Conservation (phyloP, 129 eudicot genomes). For the Flaveria sonorensis region DNA sequence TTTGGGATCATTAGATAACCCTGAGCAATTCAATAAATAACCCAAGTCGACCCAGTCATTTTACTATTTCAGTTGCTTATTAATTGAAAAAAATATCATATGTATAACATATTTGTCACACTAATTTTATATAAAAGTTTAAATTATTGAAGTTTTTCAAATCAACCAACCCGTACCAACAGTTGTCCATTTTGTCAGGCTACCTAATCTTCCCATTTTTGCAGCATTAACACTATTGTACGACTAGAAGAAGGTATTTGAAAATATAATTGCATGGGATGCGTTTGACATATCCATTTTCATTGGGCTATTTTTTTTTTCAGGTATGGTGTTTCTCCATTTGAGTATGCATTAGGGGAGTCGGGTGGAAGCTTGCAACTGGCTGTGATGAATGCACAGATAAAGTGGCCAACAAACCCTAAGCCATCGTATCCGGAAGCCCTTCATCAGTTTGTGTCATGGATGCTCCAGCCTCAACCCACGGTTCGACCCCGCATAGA, state of each 20-base stretch:
- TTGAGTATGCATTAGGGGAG: slow-evolving; percentile 89
- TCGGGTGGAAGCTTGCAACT: slow-evolving; percentile 93
- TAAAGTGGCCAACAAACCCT: slow-evolving; percentile 84
- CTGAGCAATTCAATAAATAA: too few species aligned
- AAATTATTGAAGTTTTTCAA: too few species aligned
- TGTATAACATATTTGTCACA: too few species aligned
- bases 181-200: neutral
- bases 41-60: too few species aligned
- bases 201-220: neutral
- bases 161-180: neutral
- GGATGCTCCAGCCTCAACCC: slow-evolving; percentile 97
- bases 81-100: too few species aligned
- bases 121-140: too few species aligned
- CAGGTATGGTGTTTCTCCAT: slow-evolving; percentile 97
- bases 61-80: too few species aligned
- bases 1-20: too few species aligned
- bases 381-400: slow-evolving; percentile 82
- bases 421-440: slow-evolving; percentile 83
- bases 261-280: neutral
- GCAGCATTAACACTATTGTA: neutral
- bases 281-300: neutral
- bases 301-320: neutral
- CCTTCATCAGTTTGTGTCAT: slow-evolving; percentile 87
- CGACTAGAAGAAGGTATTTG: too few species aligned
- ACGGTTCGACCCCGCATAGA: slow-evolving; percentile 79